These are phyloP conservation scores for Miamiensis avidus DNA, from an alignment of 169 alveolate species.

Conservation along the genomic window DNA sequence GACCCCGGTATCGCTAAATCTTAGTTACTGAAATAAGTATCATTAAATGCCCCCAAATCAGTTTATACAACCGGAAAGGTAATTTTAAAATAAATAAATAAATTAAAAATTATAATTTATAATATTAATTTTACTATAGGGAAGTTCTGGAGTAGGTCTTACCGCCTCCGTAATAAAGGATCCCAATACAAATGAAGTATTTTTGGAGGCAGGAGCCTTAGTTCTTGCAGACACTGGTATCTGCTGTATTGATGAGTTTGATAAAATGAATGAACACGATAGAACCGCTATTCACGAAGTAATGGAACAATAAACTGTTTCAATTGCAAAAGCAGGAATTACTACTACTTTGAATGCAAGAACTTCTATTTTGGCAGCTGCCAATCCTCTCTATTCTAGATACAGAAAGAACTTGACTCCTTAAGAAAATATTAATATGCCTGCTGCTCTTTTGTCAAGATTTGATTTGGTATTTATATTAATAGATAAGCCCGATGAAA, in stretches of 20 bases:
- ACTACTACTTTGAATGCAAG: conserved; percentile 92
- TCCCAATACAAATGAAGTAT: conserved; percentile 82
- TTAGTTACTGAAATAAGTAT: conserved; percentile 91
- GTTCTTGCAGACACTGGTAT: conserved; percentile 97
- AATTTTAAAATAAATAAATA: too few relatives aligned
- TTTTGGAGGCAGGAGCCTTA: conserved; percentile 98
- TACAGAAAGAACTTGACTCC: conserved; percentile 92
- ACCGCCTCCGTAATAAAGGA: conserved; percentile 98
- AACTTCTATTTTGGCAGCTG: conserved; percentile 97
- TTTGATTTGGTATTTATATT: conserved; percentile 91
- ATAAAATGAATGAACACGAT: conserved; percentile 97
- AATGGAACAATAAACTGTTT: conserved; percentile 98
- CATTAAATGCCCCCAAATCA: conserved; percentile 78
- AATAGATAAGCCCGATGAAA: conserved; percentile 49
- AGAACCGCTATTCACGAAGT: conserved; percentile 98
- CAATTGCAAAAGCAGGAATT: conserved; percentile 98
- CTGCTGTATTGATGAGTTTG: conserved; percentile 99
- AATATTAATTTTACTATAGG: too few relatives aligned
- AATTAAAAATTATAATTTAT: too few relatives aligned
- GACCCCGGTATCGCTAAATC: conserved; percentile 99
- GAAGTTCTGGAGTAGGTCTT: conserved; percentile 97
- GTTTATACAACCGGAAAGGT: conserved; percentile 79
- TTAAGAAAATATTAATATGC: conserved; percentile 95
- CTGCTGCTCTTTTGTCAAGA: conserved; percentile 97
- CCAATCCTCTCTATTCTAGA: conserved; percentile 97